phyloP scores from a whole-genome alignment of 2,329 filamentous ascomycete species.

The Purpureocillium takamizusanense region DNA sequence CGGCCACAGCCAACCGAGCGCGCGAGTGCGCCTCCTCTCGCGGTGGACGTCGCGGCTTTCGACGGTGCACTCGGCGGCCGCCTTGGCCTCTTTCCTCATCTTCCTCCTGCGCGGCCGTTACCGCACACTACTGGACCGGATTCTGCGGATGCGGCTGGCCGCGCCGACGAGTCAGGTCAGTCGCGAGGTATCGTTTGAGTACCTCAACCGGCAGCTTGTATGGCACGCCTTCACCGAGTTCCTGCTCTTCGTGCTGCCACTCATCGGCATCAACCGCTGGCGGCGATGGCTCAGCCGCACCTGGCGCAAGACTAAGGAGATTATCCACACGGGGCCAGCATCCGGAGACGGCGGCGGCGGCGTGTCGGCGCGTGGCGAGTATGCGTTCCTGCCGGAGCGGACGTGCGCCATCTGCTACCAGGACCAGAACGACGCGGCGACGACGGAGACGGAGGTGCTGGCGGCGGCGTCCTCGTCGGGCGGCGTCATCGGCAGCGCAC shows the following conservation, averaged over 20 bases:
- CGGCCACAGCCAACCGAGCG: slow-evolving; percentile 56
- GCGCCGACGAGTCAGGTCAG: slow-evolving; percentile 78
- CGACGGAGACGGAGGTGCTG: slow-evolving; percentile 68
- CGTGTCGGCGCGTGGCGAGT: slow-evolving; percentile 68
- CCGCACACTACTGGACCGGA: slow-evolving; percentile 77
- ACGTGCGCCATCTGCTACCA: slow-evolving; percentile 97
- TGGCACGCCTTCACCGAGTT: slow-evolving; percentile 99
- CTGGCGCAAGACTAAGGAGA: slow-evolving; percentile 72
- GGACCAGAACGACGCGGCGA: slow-evolving; percentile 69
- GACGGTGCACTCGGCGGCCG: slow-evolving; percentile 70
- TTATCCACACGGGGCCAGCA: slow-evolving; percentile 38
- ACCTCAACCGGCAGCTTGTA: slow-evolving; percentile 91
- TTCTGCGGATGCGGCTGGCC: slow-evolving; percentile 75
- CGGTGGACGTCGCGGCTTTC: slow-evolving; percentile 60
- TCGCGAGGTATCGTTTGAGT: slow-evolving; percentile 93
- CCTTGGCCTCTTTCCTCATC: slow-evolving; percentile 77
- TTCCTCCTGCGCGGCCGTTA: slow-evolving; percentile 90
- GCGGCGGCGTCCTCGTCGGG: slow-evolving; percentile 59
- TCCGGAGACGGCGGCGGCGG: slow-evolving; percentile 38
- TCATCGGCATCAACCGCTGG: slow-evolving; percentile 94
- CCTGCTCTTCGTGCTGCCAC: slow-evolving; percentile 87
- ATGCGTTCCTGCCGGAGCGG: slow-evolving; percentile 78
- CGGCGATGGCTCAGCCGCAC: slow-evolving; percentile 76
- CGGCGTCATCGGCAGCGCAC: slow-evolving; percentile 77
- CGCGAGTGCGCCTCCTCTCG: slow-evolving; percentile 47